Evolutionary conservation across 768 basidiomycete genomes (phyloP).

Genomic region (Mycena albidolilacea): DNA sequence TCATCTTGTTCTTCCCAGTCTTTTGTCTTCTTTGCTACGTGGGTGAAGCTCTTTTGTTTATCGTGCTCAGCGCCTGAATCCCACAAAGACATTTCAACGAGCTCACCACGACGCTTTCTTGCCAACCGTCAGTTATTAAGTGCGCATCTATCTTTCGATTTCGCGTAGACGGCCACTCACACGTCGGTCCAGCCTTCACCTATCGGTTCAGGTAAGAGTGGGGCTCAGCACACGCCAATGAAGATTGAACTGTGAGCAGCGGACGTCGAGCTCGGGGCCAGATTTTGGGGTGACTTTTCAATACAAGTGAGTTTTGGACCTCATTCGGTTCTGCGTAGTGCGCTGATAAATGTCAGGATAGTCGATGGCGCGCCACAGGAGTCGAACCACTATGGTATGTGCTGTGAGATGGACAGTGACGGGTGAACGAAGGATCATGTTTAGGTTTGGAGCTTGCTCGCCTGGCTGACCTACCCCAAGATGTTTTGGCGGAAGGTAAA

Average conservation of each 20-base stretch:
- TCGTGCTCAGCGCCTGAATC: slow-evolving; percentile 12
- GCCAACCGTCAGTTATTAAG: slow-evolving; percentile 87
- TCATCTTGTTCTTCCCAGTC: slow-evolving; percentile 59
- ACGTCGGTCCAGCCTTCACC: slow-evolving; percentile 72
- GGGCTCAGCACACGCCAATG: neutral
- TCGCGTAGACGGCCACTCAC: neutral
- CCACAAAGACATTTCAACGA: slow-evolving; percentile 81
- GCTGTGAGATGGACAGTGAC: neutral
- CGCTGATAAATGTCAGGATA: slow-evolving; percentile 62
- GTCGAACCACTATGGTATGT: slow-evolving; percentile 79
- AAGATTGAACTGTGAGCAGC: slow-evolving; percentile 54
- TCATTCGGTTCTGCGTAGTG: slow-evolving; percentile 65
- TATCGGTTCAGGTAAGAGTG: slow-evolving; percentile 77
- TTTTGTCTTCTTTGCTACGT: slow-evolving; percentile 95
- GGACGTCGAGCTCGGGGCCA: slow-evolving; percentile 64
- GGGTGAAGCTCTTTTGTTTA: slow-evolving; percentile 38
- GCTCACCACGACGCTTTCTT: slow-evolving; percentile 80
- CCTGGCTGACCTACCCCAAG: slow-evolving; percentile 86
- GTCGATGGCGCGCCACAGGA: slow-evolving; percentile 78
- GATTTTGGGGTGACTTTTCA: slow-evolving; percentile 82
- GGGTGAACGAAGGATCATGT: neutral
- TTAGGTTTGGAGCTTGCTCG: slow-evolving; percentile 91
- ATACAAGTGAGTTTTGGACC: slow-evolving; percentile 71
- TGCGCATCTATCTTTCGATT: slow-evolving; percentile 52
- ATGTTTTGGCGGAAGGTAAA: slow-evolving; percentile 75